phyloP scores from a whole-genome alignment of 805 yeast genomes.

The Wickerhamomyces chaumierensis region DNA sequence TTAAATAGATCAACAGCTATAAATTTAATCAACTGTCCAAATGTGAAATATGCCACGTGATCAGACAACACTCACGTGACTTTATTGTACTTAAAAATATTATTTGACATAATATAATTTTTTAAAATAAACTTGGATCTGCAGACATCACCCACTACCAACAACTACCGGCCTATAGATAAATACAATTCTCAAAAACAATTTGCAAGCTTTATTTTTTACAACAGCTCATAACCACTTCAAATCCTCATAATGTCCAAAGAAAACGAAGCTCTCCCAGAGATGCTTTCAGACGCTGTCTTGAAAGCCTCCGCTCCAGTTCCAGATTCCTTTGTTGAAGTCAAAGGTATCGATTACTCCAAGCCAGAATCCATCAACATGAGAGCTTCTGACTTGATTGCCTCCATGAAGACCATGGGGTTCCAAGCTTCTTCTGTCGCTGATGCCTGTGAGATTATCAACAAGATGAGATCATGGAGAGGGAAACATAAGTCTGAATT shows the following conservation, averaged over 20 bases:
- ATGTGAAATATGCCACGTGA: too few species aligned
- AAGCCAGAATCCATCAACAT: conserved; percentile 64
- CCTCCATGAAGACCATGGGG: conserved; percentile 89
- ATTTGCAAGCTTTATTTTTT: too few species aligned
- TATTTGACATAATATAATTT: too few species aligned
- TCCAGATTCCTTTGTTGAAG: conserved; percentile 68
- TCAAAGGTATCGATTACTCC: conserved; percentile 84
- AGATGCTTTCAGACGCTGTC: conserved; percentile 82
- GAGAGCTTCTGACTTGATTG: conserved; percentile 68
- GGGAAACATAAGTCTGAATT: conserved; percentile 64
- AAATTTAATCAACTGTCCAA: too few species aligned
- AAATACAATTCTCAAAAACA: too few species aligned
- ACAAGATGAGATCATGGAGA: conserved; percentile 89
- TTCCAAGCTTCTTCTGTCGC: conserved; percentile 88
- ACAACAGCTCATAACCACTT: too few species aligned
- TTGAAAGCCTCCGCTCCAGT: conserved; percentile 78
- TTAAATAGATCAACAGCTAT: too few species aligned
- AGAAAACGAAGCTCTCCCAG: conserved; percentile 40
- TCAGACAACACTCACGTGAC: too few species aligned
- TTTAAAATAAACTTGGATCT: too few species aligned
- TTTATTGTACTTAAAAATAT: too few species aligned
- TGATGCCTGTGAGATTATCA: conserved; percentile 83
- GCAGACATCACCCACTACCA: too few species aligned
- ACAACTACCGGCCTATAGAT: too few species aligned
- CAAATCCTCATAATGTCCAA: conserved; percentile 26